Conservation (phyloP, 129 eudicot genomes). For the Ambrosia artemisiifolia region DNA sequence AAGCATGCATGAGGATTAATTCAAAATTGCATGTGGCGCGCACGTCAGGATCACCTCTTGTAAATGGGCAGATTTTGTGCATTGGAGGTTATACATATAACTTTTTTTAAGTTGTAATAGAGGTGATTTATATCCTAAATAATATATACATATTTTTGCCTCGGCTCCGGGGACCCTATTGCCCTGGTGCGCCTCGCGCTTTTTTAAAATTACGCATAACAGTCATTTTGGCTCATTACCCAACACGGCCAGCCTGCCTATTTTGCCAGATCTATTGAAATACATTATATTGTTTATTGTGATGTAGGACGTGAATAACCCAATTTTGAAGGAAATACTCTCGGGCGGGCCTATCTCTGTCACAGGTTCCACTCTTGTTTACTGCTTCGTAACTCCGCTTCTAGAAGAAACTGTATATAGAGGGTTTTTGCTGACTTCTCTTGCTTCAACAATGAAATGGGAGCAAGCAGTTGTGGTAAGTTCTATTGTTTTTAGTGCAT, state of each 20-base stretch:
- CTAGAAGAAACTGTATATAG: constrained; percentile 87
- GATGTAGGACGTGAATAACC: constrained; percentile 71
- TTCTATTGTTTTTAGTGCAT: constrained; percentile 68
- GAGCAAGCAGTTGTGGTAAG: constrained; percentile 61
- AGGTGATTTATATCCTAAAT: no score
- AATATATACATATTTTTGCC: no score
- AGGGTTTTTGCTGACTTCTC: constrained; percentile 62
- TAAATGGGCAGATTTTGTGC: no score
- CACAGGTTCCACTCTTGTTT: constrained; percentile 44
- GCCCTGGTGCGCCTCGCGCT: no score
- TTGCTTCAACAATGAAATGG: constrained; percentile 75
- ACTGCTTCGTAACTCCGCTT: constrained; percentile 68
- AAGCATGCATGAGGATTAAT: no score
- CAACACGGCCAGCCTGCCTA: neutral
- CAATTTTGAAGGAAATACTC: constrained; percentile 65
- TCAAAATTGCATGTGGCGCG: no score
- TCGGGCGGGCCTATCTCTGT: constrained; percentile 52
- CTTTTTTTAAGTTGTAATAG: no score
- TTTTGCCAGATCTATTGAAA: neutral
- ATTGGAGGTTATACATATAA: no score
- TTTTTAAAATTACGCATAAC: neutral
- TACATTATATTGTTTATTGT: neutral
- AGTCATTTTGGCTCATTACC: neutral
- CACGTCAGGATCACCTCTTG: no score
- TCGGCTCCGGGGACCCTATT: no score